phyloP scores from a whole-genome alignment of 345 rosid species.

The Syzygium jambos region DNA sequence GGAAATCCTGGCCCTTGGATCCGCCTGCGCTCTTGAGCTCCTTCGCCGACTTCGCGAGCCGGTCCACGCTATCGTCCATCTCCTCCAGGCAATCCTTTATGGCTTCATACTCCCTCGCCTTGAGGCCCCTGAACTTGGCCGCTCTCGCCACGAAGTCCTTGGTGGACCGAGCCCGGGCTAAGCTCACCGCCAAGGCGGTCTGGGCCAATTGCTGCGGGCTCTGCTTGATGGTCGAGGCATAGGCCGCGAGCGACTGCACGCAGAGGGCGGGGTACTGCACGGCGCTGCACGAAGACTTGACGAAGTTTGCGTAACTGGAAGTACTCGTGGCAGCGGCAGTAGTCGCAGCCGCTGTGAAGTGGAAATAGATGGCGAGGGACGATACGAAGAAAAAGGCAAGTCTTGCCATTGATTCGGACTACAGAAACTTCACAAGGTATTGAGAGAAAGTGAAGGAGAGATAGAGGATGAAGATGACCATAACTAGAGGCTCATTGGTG shows the following conservation, averaged over 20 bases:
- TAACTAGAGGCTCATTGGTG: neutral
- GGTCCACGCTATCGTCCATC: conserved; percentile 58
- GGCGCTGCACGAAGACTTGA: conserved; percentile 50
- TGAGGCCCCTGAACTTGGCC: conserved; percentile 44
- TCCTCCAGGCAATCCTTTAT: conserved; percentile 67
- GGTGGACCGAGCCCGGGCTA: conserved; percentile 41
- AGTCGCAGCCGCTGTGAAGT: neutral
- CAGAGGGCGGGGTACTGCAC: conserved; percentile 63
- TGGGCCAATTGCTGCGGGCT: conserved; percentile 59
- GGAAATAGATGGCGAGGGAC: conserved; percentile 8
- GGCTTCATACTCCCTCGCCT: conserved; percentile 48
- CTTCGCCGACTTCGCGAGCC: conserved; percentile 45
- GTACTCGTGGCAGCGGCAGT: conserved; percentile 8
- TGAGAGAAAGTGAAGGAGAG: neutral
- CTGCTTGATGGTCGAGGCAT: conserved; percentile 44
- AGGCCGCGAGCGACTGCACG: conserved; percentile 45
- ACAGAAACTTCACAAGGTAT: neutral
- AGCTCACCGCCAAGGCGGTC: conserved; percentile 68
- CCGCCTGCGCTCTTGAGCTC: conserved; percentile 46
- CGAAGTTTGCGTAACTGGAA: conserved; percentile 24
- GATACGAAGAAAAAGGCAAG: neutral
- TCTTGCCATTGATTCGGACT: neutral
- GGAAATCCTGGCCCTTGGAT: conserved; percentile 38
- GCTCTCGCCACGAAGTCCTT: conserved; percentile 45
- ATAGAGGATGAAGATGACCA: neutral